Percentiles rank a stretch among this genome's conserved stretches.
Conservation (phyloP, 2,329 filamentous ascomycete species). For the Setomelanomma holmii region DNA sequence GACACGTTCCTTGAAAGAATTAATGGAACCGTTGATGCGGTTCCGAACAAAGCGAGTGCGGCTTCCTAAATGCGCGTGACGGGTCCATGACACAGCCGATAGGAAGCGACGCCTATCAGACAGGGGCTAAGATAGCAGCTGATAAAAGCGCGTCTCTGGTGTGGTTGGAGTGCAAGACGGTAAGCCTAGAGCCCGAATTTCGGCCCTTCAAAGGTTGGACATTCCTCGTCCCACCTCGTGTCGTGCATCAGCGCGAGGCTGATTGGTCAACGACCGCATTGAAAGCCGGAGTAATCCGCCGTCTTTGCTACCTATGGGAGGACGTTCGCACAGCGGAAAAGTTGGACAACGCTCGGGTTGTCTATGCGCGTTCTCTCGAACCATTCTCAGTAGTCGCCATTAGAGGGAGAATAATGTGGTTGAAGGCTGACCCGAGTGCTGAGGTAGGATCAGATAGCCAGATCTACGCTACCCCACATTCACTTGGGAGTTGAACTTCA, state of each 20-base stretch:
- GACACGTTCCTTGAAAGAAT: constrained; percentile 24
- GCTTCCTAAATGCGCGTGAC: constrained; percentile 30
- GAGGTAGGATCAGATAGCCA: constrained; percentile 17
- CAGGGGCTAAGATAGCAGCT: constrained; percentile 35
- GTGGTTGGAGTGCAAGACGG: constrained; percentile 23
- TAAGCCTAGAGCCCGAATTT: constrained; percentile 30
- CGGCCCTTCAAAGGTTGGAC: constrained; percentile 20
- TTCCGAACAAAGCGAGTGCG: constrained; percentile 19
- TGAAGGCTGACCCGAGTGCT: constrained; percentile 11
- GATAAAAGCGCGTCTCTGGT: constrained; percentile 33
- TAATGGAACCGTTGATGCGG: constrained; percentile 25
- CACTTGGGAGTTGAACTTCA: constrained; percentile 13
- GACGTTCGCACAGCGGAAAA: constrained; percentile 33
- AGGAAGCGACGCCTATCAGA: constrained; percentile 32
- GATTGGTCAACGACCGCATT: constrained; percentile 25
- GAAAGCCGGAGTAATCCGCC: constrained; percentile 3
- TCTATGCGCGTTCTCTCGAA: constrained; percentile 12
- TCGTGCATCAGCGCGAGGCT: constrained; percentile 23
- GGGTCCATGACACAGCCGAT: constrained; percentile 35
- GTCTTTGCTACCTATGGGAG: constrained; percentile 32
- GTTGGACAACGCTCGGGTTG: constrained; percentile 25
- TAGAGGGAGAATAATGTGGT: constrained; percentile 10
- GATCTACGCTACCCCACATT: constrained; percentile 27
- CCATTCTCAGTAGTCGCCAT: constrained; percentile 7
- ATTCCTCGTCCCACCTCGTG: constrained; percentile 16